Conservation (phyloP, 2,329 filamentous ascomycete species). For the Mollisia scopiformis region DNA sequence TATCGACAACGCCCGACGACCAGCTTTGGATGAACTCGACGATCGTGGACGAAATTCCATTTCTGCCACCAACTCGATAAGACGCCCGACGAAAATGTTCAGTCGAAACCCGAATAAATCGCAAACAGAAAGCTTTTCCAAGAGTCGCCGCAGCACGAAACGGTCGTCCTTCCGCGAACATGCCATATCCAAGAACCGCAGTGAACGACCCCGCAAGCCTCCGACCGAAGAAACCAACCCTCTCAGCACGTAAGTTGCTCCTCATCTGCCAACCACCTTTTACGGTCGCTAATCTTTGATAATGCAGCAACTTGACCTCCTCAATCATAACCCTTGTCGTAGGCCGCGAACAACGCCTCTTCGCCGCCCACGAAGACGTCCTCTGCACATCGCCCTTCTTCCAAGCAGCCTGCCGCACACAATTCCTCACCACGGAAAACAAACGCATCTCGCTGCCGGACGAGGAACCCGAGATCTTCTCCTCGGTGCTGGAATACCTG, state of each 20-base stretch:
- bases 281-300: slow-evolving; percentile 19
- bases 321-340: slow-evolving; percentile 80
- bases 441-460: slow-evolving; percentile 81
- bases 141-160: slow-evolving; percentile 29
- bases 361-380: slow-evolving; percentile 88
- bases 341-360: slow-evolving; percentile 81
- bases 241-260: slow-evolving; percentile 26
- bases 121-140: slow-evolving; percentile 37
- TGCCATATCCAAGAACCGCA: slow-evolving; percentile 38
- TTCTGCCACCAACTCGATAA: slow-evolving; percentile 4
- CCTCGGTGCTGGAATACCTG: slow-evolving; percentile 85
- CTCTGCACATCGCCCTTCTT: slow-evolving; percentile 82
- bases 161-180: slow-evolving; percentile 38
- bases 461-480: slow-evolving; percentile 90
- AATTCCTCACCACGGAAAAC: slow-evolving; percentile 60
- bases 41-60: slow-evolving; percentile 4
- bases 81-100: slow-evolving; percentile 30
- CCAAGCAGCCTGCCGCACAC: slow-evolving; percentile 61
- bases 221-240: slow-evolving; percentile 30
- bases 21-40: slow-evolving; percentile 1
- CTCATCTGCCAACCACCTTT: not conserved
- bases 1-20: slow-evolving; percentile 4
- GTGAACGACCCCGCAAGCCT: slow-evolving; percentile 32
- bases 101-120: slow-evolving; percentile 32
- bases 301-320: slow-evolving; percentile 57